phyloP scores from a whole-genome alignment of 2,329 filamentous ascomycete species.

The Beauveria asiatica region DNA sequence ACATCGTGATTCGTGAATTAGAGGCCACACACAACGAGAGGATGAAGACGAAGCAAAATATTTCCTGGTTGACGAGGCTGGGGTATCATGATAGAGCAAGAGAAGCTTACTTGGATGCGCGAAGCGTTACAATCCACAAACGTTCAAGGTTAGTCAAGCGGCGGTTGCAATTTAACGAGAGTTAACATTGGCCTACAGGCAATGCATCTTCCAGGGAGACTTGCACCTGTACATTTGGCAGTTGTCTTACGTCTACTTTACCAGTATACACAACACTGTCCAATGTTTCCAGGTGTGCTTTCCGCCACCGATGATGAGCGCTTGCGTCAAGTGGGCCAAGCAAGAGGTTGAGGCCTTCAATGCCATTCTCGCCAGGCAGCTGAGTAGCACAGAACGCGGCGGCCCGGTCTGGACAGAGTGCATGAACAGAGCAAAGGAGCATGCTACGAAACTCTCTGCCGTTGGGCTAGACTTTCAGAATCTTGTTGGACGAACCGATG shows the following conservation, averaged over 20 bases:
- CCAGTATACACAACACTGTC: slow-evolving; percentile 86
- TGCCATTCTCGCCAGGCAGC: slow-evolving; percentile 66
- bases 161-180: not conserved
- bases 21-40: slow-evolving; percentile 69
- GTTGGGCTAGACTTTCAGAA: slow-evolving; percentile 87
- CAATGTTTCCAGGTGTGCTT: slow-evolving; percentile 83
- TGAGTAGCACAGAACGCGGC: slow-evolving; percentile 76
- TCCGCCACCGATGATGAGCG: slow-evolving; percentile 77
- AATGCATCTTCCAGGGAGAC: slow-evolving; percentile 92
- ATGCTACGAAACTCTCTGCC: slow-evolving; percentile 70
- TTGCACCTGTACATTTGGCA: slow-evolving; percentile 91
- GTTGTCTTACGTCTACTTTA: slow-evolving; percentile 92
- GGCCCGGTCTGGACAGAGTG: slow-evolving; percentile 74
- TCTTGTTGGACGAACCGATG: slow-evolving; percentile 57
- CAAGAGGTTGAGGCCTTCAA: slow-evolving; percentile 91
- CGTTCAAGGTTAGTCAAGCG: slow-evolving; percentile 59
- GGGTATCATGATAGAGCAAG: slow-evolving; percentile 86
- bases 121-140: slow-evolving; percentile 70
- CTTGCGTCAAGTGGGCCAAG: slow-evolving; percentile 97
- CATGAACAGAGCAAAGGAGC: slow-evolving; percentile 70
- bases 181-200: slow-evolving; percentile 38
- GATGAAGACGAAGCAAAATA: slow-evolving; percentile 69
- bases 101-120: slow-evolving; percentile 75
- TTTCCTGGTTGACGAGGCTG: slow-evolving; percentile 75
- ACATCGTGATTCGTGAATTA: slow-evolving; percentile 67